Base-by-base conservation (phyloP, 139 green algal genomes). In the Mesotaenium endlicherianum region DNA sequence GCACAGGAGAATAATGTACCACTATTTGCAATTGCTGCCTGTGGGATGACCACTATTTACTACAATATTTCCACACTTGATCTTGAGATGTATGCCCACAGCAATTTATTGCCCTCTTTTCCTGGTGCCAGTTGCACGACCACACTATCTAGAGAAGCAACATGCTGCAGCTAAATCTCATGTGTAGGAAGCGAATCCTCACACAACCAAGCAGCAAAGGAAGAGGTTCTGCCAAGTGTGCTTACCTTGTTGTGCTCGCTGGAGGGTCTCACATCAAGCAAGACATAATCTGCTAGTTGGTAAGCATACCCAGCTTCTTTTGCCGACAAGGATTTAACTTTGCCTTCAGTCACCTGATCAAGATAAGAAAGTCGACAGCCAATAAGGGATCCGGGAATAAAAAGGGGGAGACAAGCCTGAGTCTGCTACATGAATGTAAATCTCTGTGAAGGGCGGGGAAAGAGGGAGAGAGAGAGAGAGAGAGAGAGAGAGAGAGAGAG, bases 231-330 rank as follows among this genome's bases (percentile, higher is more conserved):
- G 50, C 20, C 55, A 55, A 42, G 20, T 14, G 3, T 38, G 36
- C 79, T 64, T 31, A 80, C 79, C 79, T 85, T 85, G 38, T 85
- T 84, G 50, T 42, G 69, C 79, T 85, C 70, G 70, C n/a, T 38
- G 3, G 79, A 84, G 14, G 79, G 79, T 59, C 79, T 69, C 26
- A 85, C 79, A 50, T 85, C 79, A 30, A 85, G 69, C 44, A 85
- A n/a, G 2, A 84, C 38, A 30, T 82, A 44, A 68, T 67, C 44
- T 20, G 31, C 41, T 30, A 85, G 26, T n/a, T 84, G 70, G 40
- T 59, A 43, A 14, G 79, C 75, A 31, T 85, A 85, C 40, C 79
- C 79, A 17, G 79, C 79, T 47, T 85, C 79, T 68, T 85, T 85
- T 14, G 79, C 70, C 11, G 79, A 85, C 16, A 85, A 20, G 8